Evolutionary conservation across 2,329 filamentous ascomycete genomes (phyloP).

Genomic region (Colletotrichum sp.): DNA sequence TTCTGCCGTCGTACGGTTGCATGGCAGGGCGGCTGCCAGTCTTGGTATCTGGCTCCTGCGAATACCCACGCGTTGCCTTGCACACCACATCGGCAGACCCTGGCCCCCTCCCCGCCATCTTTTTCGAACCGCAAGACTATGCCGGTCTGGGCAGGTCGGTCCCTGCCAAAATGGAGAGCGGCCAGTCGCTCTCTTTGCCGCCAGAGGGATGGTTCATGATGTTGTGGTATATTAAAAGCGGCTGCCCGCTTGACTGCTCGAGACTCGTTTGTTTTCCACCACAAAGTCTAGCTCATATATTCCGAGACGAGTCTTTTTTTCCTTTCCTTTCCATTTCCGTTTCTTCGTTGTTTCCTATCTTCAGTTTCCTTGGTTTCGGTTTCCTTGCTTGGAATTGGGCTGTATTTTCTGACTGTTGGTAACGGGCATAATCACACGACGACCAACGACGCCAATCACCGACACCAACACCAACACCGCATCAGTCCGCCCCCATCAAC

Average conservation of each 20-base stretch:
- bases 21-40: slow-evolving; percentile 17
- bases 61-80: slow-evolving; percentile 14
- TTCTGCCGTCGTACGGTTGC: slow-evolving; percentile 5
- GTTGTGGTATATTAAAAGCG: slow-evolving; percentile 16
- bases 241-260: slow-evolving; percentile 1
- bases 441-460: background rate
- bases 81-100: slow-evolving; percentile 6
- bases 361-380: slow-evolving; percentile 4
- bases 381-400: slow-evolving; percentile 1
- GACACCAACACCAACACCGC: background rate
- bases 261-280: background rate
- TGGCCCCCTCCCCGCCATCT: background rate
- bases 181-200: background rate
- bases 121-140: background rate
- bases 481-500: background rate
- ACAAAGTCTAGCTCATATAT: slow-evolving; percentile 2
- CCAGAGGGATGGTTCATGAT: background rate
- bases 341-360: slow-evolving; percentile 11
- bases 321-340: slow-evolving; percentile 23
- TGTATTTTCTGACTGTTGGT: background rate
- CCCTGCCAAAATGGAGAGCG: background rate
- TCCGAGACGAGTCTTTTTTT: slow-evolving; percentile 5
- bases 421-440: background rate
- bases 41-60: background rate
- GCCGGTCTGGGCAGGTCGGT: background rate